Evolutionary conservation across 495 filamentous ascomycete species (phyloP), one percentile per base, ranked within the genome.

Genomic region (Rusavskia elegans): DNA sequence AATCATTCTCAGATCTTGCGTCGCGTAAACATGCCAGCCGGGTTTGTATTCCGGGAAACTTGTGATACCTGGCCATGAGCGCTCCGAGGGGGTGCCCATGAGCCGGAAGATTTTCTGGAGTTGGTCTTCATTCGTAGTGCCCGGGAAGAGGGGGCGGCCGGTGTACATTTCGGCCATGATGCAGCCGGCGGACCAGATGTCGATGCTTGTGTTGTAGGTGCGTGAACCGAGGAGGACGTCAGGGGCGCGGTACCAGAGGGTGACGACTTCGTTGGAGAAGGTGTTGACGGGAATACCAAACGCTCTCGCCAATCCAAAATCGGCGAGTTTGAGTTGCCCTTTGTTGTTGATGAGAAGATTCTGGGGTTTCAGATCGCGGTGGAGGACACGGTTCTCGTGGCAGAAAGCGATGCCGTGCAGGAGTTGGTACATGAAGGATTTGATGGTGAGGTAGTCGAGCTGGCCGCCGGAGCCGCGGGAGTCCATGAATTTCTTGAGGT

Each of bases 401-500:
- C 89, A 97, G 64, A 97, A 97, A 36, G 88, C 89, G 62, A 95
- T 95, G 36, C 90, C 89, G 61, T 85, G 81, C 38, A 97, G 76
- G 16, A 97, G 79, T 66, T 97, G 89, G 69, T 87, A 84, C 88
- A 95, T 95, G 76, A 95, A 97, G 23, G 85, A 90, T 68, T 95
- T 97, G 73, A 97, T 93, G 38, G 85, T 88, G 38, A 74, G 67
- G 30, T 86, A 84, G 63, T 89, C 84, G 39, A 97, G 70, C 21
- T 84, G 83, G 29, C 90, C 89, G 50, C 86, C 76, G 42, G 90
- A 83, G 57, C 85, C 84, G 27, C 85, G 78, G 17, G 81, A 82
- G 60, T 99, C 92, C 92, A 99, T 99, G 69, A 95, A 97, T 64
- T 90, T 92, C 75, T 99, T 99, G n/a, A 99, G 72, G 61, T 99